Conservation (phyloP, 2,329 filamentous ascomycete species). For the Ramularia collo-cygni region DNA sequence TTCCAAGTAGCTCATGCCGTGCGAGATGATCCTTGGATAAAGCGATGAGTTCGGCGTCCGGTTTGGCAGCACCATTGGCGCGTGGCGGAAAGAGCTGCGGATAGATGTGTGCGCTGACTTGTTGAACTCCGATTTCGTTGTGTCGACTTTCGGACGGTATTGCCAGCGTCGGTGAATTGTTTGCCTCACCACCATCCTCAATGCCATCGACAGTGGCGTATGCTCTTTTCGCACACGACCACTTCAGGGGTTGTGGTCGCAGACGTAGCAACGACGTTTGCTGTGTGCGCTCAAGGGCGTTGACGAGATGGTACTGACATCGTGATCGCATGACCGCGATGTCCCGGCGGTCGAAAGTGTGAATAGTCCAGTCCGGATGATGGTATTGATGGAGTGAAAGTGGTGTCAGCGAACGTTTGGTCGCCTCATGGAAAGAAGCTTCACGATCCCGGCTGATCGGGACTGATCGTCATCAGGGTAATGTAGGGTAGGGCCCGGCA, state of each 20-base stretch:
- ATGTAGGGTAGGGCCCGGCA: too few species aligned
- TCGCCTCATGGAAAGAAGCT: too few species aligned
- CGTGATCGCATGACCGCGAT: slow-evolving; percentile 25
- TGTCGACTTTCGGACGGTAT: slow-evolving; percentile 56
- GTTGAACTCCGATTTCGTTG: slow-evolving; percentile 92
- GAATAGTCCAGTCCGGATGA: slow-evolving; percentile 1
- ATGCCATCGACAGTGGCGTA: slow-evolving; percentile 18
- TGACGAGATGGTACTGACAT: slow-evolving; percentile 25
- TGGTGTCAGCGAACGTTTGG: slow-evolving; percentile 2
- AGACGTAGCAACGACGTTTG: slow-evolving; percentile 31
- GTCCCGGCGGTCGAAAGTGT: not conserved
- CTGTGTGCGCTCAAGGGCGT: slow-evolving; percentile 30
- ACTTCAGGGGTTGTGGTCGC: slow-evolving; percentile 23
- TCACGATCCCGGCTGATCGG: too few species aligned
- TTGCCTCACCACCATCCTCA: slow-evolving; percentile 2
- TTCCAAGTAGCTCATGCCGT: slow-evolving; percentile 81
- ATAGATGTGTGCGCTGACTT: slow-evolving; percentile 78
- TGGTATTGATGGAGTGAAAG: not conserved
- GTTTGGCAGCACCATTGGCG: slow-evolving; percentile 48
- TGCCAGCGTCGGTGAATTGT: slow-evolving; percentile 15
- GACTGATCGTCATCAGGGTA: too few species aligned
- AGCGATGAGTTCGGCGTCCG: slow-evolving; percentile 70
- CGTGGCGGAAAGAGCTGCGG: slow-evolving; percentile 65
- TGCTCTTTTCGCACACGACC: slow-evolving; percentile 21
- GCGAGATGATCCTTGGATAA: slow-evolving; percentile 75